Percentiles rank a stretch among this genome's conserved stretches.
phyloP scores from a whole-genome alignment of 306 rosid species.

The Glycyrrhiza uralensis region DNA sequence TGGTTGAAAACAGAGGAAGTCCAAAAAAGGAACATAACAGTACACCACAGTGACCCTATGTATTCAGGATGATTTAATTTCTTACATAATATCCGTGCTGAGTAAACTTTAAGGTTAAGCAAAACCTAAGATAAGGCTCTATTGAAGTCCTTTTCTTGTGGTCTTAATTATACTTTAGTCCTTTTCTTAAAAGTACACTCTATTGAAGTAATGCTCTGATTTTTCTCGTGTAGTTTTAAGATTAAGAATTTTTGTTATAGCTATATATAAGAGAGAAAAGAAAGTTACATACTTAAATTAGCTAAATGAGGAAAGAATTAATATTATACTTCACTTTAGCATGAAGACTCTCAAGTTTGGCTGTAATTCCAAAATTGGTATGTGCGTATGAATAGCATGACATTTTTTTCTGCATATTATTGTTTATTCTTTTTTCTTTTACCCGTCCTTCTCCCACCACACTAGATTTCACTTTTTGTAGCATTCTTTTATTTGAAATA shows the following conservation, averaged over 20 bases:
- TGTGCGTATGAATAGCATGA: background rate
- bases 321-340: slow-evolving; percentile 14
- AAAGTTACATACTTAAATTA: background rate
- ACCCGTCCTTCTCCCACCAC: too few species aligned
- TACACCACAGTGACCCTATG: too few species aligned
- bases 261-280: background rate
- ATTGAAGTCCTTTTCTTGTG: background rate
- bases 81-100: too few species aligned
- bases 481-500: too few species aligned
- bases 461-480: too few species aligned
- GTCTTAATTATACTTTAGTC: background rate
- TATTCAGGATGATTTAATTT: too few species aligned
- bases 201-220: background rate
- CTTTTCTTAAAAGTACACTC: background rate
- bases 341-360: background rate
- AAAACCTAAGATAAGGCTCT: background rate
- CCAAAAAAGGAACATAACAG: too few species aligned
- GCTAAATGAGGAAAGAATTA: background rate
- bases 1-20: too few species aligned
- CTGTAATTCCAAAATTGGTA: background rate
- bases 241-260: background rate
- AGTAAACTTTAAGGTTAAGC: too few species aligned
- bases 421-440: too few species aligned
- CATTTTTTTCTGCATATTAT: too few species aligned
- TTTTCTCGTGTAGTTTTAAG: background rate